Conservation (phyloP, 108 stramenopile species). For the Nitzschia palea region DNA sequence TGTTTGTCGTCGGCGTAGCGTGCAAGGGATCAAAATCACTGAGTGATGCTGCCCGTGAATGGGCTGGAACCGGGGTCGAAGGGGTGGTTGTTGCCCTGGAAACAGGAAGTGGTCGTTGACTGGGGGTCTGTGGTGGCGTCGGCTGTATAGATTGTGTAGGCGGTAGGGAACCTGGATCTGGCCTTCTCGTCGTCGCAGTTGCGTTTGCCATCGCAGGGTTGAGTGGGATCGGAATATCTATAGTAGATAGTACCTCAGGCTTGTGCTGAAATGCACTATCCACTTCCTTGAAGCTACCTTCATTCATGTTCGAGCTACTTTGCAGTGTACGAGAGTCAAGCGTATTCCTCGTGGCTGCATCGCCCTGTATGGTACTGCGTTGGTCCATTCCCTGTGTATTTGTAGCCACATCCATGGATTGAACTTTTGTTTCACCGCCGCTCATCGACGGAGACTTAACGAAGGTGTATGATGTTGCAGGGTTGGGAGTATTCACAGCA, state of each 20-base stretch:
- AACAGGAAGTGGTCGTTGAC: neutral
- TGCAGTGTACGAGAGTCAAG: neutral
- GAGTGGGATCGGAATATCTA: neutral
- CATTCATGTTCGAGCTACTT: neutral
- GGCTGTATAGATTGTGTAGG: neutral
- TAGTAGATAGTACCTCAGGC: neutral
- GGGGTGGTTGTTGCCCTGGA: neutral
- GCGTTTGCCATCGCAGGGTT: neutral
- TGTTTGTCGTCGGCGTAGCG: neutral
- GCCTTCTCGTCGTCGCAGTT: neutral
- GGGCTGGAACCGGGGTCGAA: neutral
- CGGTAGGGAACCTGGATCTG: neutral
- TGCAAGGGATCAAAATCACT: constrained; percentile 30
- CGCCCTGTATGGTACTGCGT: neutral
- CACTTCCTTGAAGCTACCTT: neutral
- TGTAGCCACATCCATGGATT: no score
- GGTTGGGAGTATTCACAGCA: no score
- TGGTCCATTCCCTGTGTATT: no score
- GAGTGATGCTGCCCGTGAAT: neutral
- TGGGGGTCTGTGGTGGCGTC: neutral
- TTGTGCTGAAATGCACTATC: neutral
- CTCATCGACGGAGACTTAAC: no score
- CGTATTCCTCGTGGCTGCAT: neutral
- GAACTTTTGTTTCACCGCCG: no score
- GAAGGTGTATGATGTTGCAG: no score